phyloP scores from a whole-genome alignment of 2,329 filamentous ascomycete species.

The Scleromitrula shiraiana region DNA sequence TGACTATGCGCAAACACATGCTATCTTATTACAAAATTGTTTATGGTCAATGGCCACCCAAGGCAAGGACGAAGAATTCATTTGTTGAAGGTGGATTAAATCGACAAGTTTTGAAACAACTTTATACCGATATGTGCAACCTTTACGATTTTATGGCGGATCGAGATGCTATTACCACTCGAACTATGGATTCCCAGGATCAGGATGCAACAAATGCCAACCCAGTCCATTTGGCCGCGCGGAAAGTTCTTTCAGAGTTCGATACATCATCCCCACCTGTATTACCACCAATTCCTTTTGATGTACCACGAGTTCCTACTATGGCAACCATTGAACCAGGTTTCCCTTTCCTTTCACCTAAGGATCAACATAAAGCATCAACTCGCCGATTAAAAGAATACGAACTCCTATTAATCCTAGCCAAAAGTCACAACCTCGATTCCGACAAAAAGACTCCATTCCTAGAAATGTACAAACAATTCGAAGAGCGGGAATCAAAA shows the following conservation, averaged over 20 bases:
- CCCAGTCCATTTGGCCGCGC: conserved; percentile 51
- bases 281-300: conserved; percentile 83
- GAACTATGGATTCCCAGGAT: conserved; percentile 56
- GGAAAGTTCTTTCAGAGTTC: conserved; percentile 77
- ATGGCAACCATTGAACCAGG: conserved; percentile 58
- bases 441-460: conserved; percentile 55
- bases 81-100: conserved; percentile 84
- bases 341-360: conserved; percentile 54
- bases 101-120: conserved; percentile 66
- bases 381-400: conserved; percentile 68
- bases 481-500: conserved; percentile 60
- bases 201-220: conserved; percentile 39
- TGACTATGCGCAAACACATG: conserved; percentile 57
- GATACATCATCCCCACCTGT: conserved; percentile 86
- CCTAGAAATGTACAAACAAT: conserved; percentile 59
- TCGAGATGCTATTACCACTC: conserved; percentile 66
- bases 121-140: conserved; percentile 80
- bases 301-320: conserved; percentile 69
- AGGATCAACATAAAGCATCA: conserved; percentile 67
- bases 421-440: conserved; percentile 74
- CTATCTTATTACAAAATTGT: conserved; percentile 57
- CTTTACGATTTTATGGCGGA: conserved; percentile 88
- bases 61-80: conserved; percentile 80
- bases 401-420: conserved; percentile 69
- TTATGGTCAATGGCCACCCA: conserved; percentile 80